phyloP scores from a whole-genome alignment of 2,329 filamentous ascomycete species.

The Fusarium stilboides region DNA sequence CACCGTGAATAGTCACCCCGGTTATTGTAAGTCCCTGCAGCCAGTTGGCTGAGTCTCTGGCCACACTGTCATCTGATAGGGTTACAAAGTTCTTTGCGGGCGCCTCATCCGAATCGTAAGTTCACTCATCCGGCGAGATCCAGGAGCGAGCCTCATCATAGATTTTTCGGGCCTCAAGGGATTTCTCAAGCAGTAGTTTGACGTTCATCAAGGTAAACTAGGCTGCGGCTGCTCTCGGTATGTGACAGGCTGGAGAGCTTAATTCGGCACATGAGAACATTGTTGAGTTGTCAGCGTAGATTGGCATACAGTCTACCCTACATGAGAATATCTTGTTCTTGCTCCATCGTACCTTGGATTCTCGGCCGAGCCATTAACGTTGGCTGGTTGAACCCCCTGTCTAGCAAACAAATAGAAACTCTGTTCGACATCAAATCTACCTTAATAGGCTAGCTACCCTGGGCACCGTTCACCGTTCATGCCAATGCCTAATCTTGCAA shows the following conservation, averaged over 20 bases:
- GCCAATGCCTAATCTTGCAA: conserved; percentile 18
- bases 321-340: not conserved
- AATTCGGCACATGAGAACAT: not conserved
- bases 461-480: conserved; percentile 12
- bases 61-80: conserved; percentile 26
- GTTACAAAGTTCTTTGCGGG: conserved; percentile 13
- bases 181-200: not conserved
- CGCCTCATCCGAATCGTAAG: not conserved
- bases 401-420: conserved; percentile 11
- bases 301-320: not conserved
- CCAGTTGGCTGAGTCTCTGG: conserved; percentile 4
- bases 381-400: not conserved
- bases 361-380: conserved; percentile 23
- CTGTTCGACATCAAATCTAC: conserved; percentile 7
- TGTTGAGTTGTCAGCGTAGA: not conserved
- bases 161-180: not conserved
- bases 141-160: not conserved
- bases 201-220: not conserved
- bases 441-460: conserved; percentile 16
- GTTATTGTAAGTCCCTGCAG: not conserved
- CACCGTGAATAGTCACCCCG: not conserved
- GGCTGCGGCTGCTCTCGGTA: not conserved
- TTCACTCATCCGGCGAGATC: not conserved
- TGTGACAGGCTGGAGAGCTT: not conserved
- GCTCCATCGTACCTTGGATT: no score